These are phyloP conservation scores for Cubamyces sp. DNA, from an alignment of 768 basidiomycete genomes.

Conservation along the genomic window DNA sequence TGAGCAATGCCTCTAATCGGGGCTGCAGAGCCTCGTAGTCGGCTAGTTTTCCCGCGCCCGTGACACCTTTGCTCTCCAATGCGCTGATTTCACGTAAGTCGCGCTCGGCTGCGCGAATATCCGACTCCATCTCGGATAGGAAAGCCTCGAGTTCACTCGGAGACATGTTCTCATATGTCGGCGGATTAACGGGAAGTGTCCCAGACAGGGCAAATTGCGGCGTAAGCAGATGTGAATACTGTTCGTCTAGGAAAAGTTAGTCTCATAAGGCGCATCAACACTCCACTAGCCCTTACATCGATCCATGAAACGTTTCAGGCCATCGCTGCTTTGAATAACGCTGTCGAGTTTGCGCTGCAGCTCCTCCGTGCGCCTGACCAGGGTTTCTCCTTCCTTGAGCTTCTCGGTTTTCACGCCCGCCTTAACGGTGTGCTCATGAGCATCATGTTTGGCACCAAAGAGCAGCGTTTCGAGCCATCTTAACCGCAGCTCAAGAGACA, in stretches of 20 bases:
- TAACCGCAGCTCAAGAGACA: slow-evolving; percentile 75
- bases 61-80: slow-evolving; percentile 71
- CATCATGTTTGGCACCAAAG: slow-evolving; percentile 60
- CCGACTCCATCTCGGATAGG: slow-evolving; percentile 79
- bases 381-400: slow-evolving; percentile 55
- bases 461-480: slow-evolving; percentile 83
- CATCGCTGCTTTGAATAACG: slow-evolving; percentile 70
- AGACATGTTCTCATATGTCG: slow-evolving; percentile 68
- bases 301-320: slow-evolving; percentile 72
- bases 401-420: slow-evolving; percentile 29
- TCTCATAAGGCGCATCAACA: background rate
- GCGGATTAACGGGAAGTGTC: slow-evolving; percentile 48
- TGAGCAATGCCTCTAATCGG: slow-evolving; percentile 63
- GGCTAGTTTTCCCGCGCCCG: slow-evolving; percentile 70
- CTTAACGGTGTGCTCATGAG: slow-evolving; percentile 44
- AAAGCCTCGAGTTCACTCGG: slow-evolving; percentile 70
- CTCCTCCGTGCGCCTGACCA: slow-evolving; percentile 62
- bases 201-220: slow-evolving; percentile 80
- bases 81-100: slow-evolving; percentile 79
- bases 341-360: slow-evolving; percentile 59
- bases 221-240: slow-evolving; percentile 73
- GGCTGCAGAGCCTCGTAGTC: slow-evolving; percentile 69
- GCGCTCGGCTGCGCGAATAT: slow-evolving; percentile 80
- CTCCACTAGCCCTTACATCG: slow-evolving; percentile 54
- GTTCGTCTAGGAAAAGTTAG: slow-evolving; percentile 57